A percentile compares a stretch with the other conserved stretches of the same genome.
Conservation (phyloP, 352 stramenopile genomes). For the Phytophthora syringae region DNA sequence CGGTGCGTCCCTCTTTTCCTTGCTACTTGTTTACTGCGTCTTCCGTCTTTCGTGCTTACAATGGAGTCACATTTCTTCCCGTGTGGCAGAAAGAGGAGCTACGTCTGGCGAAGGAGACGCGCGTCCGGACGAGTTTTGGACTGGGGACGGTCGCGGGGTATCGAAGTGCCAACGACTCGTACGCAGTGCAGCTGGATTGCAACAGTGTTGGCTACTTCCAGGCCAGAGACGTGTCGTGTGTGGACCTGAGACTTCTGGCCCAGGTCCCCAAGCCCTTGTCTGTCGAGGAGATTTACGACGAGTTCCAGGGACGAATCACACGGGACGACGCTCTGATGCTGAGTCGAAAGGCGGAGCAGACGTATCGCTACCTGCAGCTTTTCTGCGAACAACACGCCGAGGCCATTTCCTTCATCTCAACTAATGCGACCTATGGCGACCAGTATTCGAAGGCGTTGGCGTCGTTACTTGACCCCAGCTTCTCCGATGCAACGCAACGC, state of each 20-base stretch:
- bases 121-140: slow-evolving; percentile 35
- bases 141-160: slow-evolving; percentile 34
- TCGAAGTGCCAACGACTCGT: slow-evolving; percentile 37
- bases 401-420: slow-evolving; percentile 79
- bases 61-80: neutral
- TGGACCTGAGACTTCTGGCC: slow-evolving; percentile 72
- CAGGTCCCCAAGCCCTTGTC: slow-evolving; percentile 76
- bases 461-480: slow-evolving; percentile 68
- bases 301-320: slow-evolving; percentile 76
- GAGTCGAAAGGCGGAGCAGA: slow-evolving; percentile 53
- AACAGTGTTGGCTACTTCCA: slow-evolving; percentile 44
- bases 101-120: slow-evolving; percentile 34
- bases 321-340: slow-evolving; percentile 63
- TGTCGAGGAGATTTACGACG: slow-evolving; percentile 61
- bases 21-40: no score
- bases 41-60: neutral
- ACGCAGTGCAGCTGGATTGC: slow-evolving; percentile 43
- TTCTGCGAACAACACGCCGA: slow-evolving; percentile 79
- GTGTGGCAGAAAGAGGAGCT: slow-evolving; percentile 34
- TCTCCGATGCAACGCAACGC: slow-evolving; percentile 61
- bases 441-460: slow-evolving; percentile 66
- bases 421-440: slow-evolving; percentile 69
- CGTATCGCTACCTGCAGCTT: slow-evolving; percentile 59
- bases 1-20: slow-evolving; percentile 32
- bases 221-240: slow-evolving; percentile 53